These are phyloP conservation scores for Gossypium trilobum DNA, from an alignment of 441 rosid genomes.

Conservation along the genomic window DNA sequence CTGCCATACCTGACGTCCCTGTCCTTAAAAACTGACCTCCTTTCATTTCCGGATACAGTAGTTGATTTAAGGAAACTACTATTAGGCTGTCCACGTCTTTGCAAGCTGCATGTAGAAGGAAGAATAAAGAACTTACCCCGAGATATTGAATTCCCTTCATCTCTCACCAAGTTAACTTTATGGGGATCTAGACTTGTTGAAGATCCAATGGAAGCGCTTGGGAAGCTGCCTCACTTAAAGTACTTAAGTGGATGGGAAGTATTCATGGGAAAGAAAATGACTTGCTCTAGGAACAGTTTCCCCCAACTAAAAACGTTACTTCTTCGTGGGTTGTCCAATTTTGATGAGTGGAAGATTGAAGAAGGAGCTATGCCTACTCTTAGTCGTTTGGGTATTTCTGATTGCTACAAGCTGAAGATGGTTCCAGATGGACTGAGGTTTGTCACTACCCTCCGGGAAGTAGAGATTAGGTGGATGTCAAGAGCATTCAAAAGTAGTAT, in stretches of 20 bases:
- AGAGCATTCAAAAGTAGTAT: conserved; percentile 27
- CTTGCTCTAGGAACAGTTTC: conserved; percentile 18
- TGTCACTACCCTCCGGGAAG: conserved; percentile 15
- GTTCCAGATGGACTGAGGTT: conserved; percentile 27
- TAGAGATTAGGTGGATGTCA: conserved; percentile 22
- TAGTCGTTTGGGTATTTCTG: conserved; percentile 17
- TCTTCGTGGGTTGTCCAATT: conserved; percentile 5
- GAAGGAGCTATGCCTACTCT: conserved; percentile 35
- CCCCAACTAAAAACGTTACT: conserved; percentile 14
- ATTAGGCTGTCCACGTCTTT: conserved; percentile 24
- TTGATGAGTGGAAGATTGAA: conserved; percentile 33
- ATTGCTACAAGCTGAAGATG: conserved; percentile 24
- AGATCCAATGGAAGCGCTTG: conserved; percentile 17
- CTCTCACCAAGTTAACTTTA: conserved; percentile 23
- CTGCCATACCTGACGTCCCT: conserved; percentile 13
- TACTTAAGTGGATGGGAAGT: conserved; percentile 18
- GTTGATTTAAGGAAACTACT: conserved; percentile 19
- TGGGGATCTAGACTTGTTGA: conserved; percentile 23
- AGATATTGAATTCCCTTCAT: conserved; percentile 22
- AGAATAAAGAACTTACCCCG: conserved; percentile 22
- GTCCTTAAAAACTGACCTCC: conserved; percentile 17
- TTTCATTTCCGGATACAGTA: conserved; percentile 20
- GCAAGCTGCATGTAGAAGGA: conserved; percentile 28
- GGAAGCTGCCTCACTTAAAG: conserved; percentile 12
- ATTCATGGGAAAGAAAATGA: conserved; percentile 13